Conservation (phyloP, 208 protist genomes). For the Trypanosoma caninum region DNA sequence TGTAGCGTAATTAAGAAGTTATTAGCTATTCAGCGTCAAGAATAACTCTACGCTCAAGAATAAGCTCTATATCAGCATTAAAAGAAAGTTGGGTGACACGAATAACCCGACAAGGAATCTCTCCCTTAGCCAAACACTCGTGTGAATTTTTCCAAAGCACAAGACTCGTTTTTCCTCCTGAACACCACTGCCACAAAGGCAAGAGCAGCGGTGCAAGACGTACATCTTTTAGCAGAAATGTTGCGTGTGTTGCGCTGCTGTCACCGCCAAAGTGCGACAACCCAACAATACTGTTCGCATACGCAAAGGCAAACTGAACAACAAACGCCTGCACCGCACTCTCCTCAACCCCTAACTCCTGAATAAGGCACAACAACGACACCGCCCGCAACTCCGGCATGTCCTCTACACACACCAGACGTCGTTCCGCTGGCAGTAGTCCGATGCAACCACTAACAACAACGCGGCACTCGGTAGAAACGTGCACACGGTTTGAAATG, state of each 20-base stretch:
- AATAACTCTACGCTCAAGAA: conserved; percentile 13
- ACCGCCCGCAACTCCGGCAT: conserved; percentile 10
- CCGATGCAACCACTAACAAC: conserved; percentile 41
- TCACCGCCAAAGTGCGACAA: conserved; percentile 35
- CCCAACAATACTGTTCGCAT: conserved; percentile 44
- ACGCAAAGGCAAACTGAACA: conserved; percentile 58
- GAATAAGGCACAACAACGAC: neutral
- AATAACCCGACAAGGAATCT: conserved; percentile 16
- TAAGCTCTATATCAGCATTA: conserved; percentile 8
- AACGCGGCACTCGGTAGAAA: conserved; percentile 7
- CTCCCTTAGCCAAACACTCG: too few species aligned
- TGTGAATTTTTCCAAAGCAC: neutral
- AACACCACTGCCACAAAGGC: conserved; percentile 33
- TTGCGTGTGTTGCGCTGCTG: conserved; percentile 26
- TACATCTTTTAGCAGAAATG: conserved; percentile 28
- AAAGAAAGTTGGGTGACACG: conserved; percentile 13
- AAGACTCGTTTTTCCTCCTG: neutral
- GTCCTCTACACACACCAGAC: conserved; percentile 26
- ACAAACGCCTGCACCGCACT: conserved; percentile 13
- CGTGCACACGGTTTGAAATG: conserved; percentile 41
- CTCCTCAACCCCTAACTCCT: neutral
- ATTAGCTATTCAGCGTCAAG: neutral
- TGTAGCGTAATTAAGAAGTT: neutral
- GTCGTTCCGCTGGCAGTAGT: conserved; percentile 35
- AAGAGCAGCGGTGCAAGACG: conserved; percentile 27